Conservation (phyloP, 257 asterid species). For the Solanum okadae region DNA sequence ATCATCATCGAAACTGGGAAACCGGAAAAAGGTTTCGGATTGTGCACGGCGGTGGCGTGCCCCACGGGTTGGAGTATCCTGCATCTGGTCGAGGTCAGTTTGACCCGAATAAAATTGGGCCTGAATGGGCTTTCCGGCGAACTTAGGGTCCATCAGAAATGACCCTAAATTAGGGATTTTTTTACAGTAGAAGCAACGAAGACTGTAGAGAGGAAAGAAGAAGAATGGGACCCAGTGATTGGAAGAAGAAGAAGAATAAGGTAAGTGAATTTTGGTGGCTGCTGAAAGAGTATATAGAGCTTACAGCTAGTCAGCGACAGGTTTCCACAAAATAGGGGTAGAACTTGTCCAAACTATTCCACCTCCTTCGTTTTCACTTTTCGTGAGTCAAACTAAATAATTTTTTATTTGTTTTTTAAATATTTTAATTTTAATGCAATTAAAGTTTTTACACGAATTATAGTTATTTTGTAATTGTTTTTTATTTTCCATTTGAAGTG, state of each 20-base stretch:
- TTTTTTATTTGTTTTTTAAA: too few species aligned
- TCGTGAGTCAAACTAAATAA: too few species aligned
- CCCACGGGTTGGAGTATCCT: slow-evolving; percentile 60
- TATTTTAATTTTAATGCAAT: too few species aligned
- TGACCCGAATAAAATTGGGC: slow-evolving; percentile 27
- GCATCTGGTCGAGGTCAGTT: slow-evolving; percentile 65
- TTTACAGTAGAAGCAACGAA: not conserved
- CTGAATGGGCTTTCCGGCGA: slow-evolving; percentile 37
- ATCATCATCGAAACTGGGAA: slow-evolving; percentile 61
- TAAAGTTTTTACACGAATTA: too few species aligned
- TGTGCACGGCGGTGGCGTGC: slow-evolving; percentile 80
- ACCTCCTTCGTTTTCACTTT: not conserved
- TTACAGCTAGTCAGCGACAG: not conserved
- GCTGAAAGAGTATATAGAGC: not conserved
- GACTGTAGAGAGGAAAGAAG: not conserved
- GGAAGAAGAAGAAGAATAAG: not conserved
- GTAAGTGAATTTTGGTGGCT: not conserved
- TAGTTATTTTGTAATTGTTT: too few species aligned
- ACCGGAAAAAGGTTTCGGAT: slow-evolving; percentile 81
- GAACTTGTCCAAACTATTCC: not conserved
- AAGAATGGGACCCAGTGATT: not conserved
- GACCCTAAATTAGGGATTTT: not conserved
- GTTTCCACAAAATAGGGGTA: not conserved
- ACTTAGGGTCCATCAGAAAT: slow-evolving; percentile 41
- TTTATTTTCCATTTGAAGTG: not conserved